Percentiles rank a stretch among this genome's conserved stretches.
These are phyloP conservation scores for Debaryomyces nepalensis DNA, from an alignment of 1,139 yeast species.

Conservation along the genomic window DNA sequence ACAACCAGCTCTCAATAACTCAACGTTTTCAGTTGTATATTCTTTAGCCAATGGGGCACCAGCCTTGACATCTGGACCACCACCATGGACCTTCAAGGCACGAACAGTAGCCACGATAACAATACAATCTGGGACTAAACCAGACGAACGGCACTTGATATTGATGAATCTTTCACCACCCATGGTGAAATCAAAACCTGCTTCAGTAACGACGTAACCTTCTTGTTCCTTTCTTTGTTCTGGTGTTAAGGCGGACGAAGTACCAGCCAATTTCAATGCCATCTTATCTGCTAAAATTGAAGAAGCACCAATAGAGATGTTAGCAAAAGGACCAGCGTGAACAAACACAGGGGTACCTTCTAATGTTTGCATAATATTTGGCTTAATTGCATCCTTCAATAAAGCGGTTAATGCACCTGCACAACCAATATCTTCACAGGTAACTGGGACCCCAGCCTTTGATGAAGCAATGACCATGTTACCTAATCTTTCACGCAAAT, in stretches of 20 bases:
- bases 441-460: slow-evolving; percentile 81
- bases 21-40: slow-evolving; percentile 85
- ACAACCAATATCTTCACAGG: slow-evolving; percentile 95
- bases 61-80: slow-evolving; percentile 97
- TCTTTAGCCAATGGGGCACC: slow-evolving; percentile 89
- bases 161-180: slow-evolving; percentile 98
- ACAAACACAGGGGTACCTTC: slow-evolving; percentile 99
- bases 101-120: slow-evolving; percentile 97
- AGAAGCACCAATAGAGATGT: slow-evolving; percentile 95
- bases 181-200: slow-evolving; percentile 99
- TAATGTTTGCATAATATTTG: slow-evolving; percentile 95
- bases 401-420: slow-evolving; percentile 97
- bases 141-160: slow-evolving; percentile 94
- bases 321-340: slow-evolving; percentile 99
- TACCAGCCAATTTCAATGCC: slow-evolving; percentile 92
- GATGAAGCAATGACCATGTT: slow-evolving; percentile 89
- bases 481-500: slow-evolving; percentile 90
- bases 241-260: slow-evolving; percentile 49
- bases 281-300: slow-evolving; percentile 94
- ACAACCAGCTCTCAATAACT: slow-evolving; percentile 81
- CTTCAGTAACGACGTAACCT: slow-evolving; percentile 96
- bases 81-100: slow-evolving; percentile 97
- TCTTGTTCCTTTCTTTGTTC: slow-evolving; percentile 63
- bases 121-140: slow-evolving; percentile 87
- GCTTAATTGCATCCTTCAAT: slow-evolving; percentile 95